These are phyloP conservation scores for Cokeromyces recurvatus DNA, from an alignment of 371 early-diverging fungal species.

Conservation along the genomic window DNA sequence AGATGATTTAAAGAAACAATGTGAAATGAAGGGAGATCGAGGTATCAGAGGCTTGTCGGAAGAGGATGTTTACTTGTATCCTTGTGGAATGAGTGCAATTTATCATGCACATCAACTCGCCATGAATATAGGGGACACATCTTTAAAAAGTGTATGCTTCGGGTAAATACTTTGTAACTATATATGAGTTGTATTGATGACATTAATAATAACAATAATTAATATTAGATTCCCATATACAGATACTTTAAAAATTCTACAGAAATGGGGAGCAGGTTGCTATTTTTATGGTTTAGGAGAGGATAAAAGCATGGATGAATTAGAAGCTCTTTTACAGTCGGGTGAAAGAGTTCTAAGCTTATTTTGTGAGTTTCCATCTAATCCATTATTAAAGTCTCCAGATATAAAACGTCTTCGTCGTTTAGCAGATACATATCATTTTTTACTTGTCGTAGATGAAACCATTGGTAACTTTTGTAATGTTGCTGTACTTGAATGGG, in stretches of 20 bases:
- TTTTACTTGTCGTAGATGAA: conserved; percentile 88
- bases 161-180: conserved; percentile 51
- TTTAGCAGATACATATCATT: conserved; percentile 73
- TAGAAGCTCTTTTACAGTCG: conserved; percentile 56
- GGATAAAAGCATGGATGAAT: conserved; percentile 60
- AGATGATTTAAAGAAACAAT: conserved; percentile 22
- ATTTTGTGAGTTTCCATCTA: conserved; percentile 92
- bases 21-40: conserved; percentile 35
- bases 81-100: conserved; percentile 93
- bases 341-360: conserved; percentile 70
- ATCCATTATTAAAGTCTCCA: conserved; percentile 85
- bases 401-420: conserved; percentile 68
- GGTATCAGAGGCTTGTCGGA: conserved; percentile 54
- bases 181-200: not conserved
- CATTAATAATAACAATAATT: not conserved
- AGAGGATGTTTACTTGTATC: conserved; percentile 82
- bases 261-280: conserved; percentile 89
- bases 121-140: conserved; percentile 37
- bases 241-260: conserved; percentile 91
- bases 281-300: conserved; percentile 84
- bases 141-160: conserved; percentile 81
- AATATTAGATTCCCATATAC: conserved; percentile 81
- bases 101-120: conserved; percentile 76
- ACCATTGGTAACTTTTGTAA: conserved; percentile 93
- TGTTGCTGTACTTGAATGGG: conserved; percentile 68